phyloP scores from a whole-genome alignment of 495 filamentous ascomycete species.

The Apiosordaria backusii region DNA sequence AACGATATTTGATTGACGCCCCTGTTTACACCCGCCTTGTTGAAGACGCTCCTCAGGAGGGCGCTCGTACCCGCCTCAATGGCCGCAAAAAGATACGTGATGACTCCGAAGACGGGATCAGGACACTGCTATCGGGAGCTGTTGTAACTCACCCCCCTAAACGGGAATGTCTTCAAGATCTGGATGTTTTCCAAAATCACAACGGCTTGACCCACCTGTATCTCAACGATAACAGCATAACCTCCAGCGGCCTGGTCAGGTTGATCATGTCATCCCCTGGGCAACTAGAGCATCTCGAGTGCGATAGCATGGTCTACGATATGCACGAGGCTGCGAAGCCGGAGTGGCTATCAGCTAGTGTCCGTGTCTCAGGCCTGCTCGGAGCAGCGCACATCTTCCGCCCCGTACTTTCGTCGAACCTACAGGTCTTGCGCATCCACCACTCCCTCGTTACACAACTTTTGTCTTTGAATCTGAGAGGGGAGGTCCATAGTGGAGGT shows the following conservation, averaged over 20 bases:
- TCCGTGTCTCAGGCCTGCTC: slow-evolving; percentile 34
- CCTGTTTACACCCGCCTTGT: slow-evolving; percentile 30
- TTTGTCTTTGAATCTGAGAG: slow-evolving; percentile 25
- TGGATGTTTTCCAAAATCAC: slow-evolving; percentile 22
- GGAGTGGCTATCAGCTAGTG: slow-evolving; percentile 12
- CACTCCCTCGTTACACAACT: slow-evolving; percentile 49
- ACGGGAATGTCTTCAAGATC: slow-evolving; percentile 9
- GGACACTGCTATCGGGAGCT: slow-evolving; percentile 26
- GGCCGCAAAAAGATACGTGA: slow-evolving; percentile 27
- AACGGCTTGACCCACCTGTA: slow-evolving; percentile 43
- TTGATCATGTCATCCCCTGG: slow-evolving; percentile 34
- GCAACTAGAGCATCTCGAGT: slow-evolving; percentile 44
- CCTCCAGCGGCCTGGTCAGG: slow-evolving; percentile 28
- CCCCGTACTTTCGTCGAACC: slow-evolving; percentile 41
- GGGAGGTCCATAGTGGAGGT: neutral
- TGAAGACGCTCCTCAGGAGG: slow-evolving; percentile 13
- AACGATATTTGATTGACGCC: slow-evolving; percentile 39
- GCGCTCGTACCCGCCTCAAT: slow-evolving; percentile 28
- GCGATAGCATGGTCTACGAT: slow-evolving; percentile 29
- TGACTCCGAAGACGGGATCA: slow-evolving; percentile 34
- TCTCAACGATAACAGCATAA: slow-evolving; percentile 38
- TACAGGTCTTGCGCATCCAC: slow-evolving; percentile 44
- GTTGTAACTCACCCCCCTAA: slow-evolving; percentile 5
- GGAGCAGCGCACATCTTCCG: slow-evolving; percentile 42
- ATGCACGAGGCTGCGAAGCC: slow-evolving; percentile 7